A percentile compares a stretch with the other conserved stretches of the same genome.
These are phyloP conservation scores for Thermochaetoides thermophila DNA, from an alignment of 495 filamentous ascomycete species.

Conservation along the genomic window DNA sequence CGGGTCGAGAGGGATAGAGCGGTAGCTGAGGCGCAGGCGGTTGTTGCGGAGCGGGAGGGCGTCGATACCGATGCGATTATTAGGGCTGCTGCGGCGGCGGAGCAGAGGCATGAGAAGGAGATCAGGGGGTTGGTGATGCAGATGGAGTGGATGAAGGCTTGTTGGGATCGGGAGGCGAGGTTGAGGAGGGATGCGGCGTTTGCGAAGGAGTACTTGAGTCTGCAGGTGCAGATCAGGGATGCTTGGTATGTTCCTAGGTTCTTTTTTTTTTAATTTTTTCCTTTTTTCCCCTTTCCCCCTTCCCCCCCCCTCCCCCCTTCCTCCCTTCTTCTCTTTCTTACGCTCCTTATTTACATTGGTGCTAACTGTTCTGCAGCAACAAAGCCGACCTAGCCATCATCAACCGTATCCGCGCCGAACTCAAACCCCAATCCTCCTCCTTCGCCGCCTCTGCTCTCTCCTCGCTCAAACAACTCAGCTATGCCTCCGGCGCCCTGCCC, in stretches of 20 bases:
- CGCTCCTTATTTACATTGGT: not conserved
- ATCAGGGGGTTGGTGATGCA: slow-evolving; percentile 72
- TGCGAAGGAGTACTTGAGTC: slow-evolving; percentile 60
- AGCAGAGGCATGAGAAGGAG: slow-evolving; percentile 61
- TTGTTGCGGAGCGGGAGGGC: slow-evolving; percentile 10
- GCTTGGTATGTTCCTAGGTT: slow-evolving; percentile 87
- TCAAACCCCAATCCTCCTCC: slow-evolving; percentile 21
- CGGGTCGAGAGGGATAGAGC: slow-evolving; percentile 24
- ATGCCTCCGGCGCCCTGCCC: not conserved
- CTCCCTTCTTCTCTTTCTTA: slow-evolving; percentile 8
- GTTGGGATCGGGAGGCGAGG: slow-evolving; percentile 60
- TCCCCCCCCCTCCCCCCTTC: too few species aligned
- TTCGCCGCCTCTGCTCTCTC: slow-evolving; percentile 9
- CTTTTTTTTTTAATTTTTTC: too few species aligned
- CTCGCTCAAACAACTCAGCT: slow-evolving; percentile 1
- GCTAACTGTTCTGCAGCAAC: slow-evolving; percentile 45
- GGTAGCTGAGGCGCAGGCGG: slow-evolving; percentile 9
- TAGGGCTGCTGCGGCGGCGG: slow-evolving; percentile 33
- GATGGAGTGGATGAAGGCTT: slow-evolving; percentile 74
- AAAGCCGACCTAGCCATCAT: slow-evolving; percentile 78
- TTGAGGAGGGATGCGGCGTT: slow-evolving; percentile 64
- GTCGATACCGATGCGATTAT: slow-evolving; percentile 29
- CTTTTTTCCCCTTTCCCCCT: too few species aligned
- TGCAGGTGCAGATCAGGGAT: slow-evolving; percentile 67
- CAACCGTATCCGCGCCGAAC: slow-evolving; percentile 44